Conservation (phyloP, 1,139 yeast genomes). For the Suhomyces atakaporum region DNA sequence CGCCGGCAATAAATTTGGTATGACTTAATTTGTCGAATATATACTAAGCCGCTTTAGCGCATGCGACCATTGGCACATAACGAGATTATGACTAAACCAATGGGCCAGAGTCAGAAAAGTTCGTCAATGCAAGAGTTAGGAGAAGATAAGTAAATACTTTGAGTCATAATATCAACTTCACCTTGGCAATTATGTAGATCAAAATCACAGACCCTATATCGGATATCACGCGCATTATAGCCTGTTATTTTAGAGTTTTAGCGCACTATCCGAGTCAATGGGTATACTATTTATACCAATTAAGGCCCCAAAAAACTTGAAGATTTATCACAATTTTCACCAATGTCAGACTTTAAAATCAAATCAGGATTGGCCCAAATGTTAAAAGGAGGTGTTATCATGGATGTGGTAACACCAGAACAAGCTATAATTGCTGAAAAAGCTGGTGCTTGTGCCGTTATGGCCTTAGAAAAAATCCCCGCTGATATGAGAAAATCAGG, state of each 20-base stretch:
- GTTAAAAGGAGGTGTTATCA: slow-evolving; percentile 69
- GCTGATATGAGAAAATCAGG: slow-evolving; percentile 86
- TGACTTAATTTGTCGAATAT: background rate
- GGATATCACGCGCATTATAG: too few relatives aligned
- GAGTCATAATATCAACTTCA: too few relatives aligned
- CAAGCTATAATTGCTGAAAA: slow-evolving; percentile 67
- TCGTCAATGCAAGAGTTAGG: too few relatives aligned
- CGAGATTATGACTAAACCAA: too few relatives aligned
- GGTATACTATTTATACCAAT: background rate
- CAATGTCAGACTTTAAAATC: slow-evolving; percentile 57
- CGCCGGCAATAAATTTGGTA: too few relatives aligned
- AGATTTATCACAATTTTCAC: too few relatives aligned
- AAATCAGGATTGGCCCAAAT: slow-evolving; percentile 86
- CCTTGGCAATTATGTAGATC: too few relatives aligned
- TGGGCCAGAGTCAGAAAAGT: too few relatives aligned
- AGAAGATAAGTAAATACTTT: too few relatives aligned
- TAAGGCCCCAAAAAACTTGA: too few relatives aligned
- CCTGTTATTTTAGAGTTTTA: too few relatives aligned
- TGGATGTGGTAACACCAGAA: slow-evolving; percentile 56
- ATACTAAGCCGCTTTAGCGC: background rate
- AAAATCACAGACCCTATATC: too few relatives aligned
- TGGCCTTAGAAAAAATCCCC: slow-evolving; percentile 87
- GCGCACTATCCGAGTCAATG: slow-evolving; percentile 1
- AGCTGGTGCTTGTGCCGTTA: slow-evolving; percentile 90
- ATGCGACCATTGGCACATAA: background rate